A percentile compares a stretch with the other conserved stretches of the same genome.
Evolutionary conservation across 108 stramenopile genomes (phyloP).

Genomic region (Discostella pseudostelligera): DNA sequence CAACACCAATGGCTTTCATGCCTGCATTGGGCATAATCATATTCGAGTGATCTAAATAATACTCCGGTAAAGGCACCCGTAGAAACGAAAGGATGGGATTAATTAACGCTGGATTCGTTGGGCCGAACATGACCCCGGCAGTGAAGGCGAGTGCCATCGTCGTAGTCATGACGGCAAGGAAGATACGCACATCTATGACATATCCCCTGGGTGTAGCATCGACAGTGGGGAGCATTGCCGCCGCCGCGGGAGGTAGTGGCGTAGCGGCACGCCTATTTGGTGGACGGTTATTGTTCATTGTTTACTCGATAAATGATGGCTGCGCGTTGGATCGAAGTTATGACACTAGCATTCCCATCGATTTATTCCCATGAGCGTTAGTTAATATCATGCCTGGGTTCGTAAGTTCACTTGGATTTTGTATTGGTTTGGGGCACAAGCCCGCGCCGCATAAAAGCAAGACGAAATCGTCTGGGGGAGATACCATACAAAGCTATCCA

Average conservation of each 20-base stretch:
- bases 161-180: conserved; percentile 59
- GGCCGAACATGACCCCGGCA: conserved; percentile 66
- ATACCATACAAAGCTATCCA: no score
- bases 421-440: no score
- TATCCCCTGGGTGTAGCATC: conserved; percentile 21
- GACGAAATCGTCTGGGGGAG: no score
- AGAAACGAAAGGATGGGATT: conserved; percentile 26
- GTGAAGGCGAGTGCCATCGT: conserved; percentile 74
- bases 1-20: background rate
- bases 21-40: conserved; percentile 2
- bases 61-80: conserved; percentile 21
- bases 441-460: no score
- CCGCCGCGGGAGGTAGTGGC: background rate
- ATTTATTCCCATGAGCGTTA: no score
- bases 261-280: background rate
- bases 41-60: background rate
- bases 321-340: no score
- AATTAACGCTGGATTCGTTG: conserved; percentile 38
- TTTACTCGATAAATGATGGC: no score
- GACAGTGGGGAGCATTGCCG: conserved; percentile 10
- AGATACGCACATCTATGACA: conserved; percentile 72
- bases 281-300: background rate
- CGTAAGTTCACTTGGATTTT: no score
- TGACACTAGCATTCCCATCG: no score
- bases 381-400: no score